phyloP scores from a whole-genome alignment of 2,329 filamentous ascomycete species.

The Bipolaris sorokiniana region DNA sequence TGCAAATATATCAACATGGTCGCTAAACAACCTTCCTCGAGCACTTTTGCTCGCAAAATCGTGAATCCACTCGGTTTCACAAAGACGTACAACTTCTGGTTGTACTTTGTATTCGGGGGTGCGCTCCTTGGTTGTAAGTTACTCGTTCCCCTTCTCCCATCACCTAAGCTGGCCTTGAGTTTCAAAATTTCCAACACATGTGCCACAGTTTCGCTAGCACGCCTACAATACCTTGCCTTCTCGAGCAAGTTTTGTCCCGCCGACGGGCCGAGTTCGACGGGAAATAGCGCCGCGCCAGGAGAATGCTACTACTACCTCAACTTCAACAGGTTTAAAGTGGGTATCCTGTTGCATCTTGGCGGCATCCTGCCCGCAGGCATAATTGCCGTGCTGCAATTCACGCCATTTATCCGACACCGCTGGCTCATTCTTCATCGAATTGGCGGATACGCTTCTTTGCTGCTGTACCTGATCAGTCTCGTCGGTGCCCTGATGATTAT shows the following conservation, averaged over 20 bases:
- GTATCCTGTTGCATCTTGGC: constrained; percentile 54
- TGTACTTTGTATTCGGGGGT: not conserved
- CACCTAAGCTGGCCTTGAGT: not conserved
- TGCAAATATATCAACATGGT: too few relatives aligned
- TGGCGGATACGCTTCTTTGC: constrained; percentile 62
- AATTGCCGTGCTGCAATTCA: constrained; percentile 52
- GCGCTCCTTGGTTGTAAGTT: not conserved
- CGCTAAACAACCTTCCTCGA: too few relatives aligned
- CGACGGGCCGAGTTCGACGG: constrained; percentile 6
- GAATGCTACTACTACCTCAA: constrained; percentile 54
- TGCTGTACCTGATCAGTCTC: constrained; percentile 56
- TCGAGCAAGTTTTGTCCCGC: constrained; percentile 35
- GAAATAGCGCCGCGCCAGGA: constrained; percentile 45
- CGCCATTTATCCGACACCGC: constrained; percentile 55
- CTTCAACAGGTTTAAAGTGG: constrained; percentile 42
- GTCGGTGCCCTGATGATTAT: constrained; percentile 62
- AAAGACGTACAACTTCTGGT: not conserved
- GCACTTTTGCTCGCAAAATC: too few relatives aligned
- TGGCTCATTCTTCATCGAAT: constrained; percentile 63
- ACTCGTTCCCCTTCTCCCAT: constrained; percentile 1
- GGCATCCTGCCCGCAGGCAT: constrained; percentile 50
- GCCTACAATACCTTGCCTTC: constrained; percentile 58
- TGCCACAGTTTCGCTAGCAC: constrained; percentile 52
- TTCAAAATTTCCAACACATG: constrained; percentile 5
- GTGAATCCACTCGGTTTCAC: too few relatives aligned